Percentiles rank a stretch among this genome's conserved stretches.
phyloP scores from a whole-genome alignment of 768 basidiomycete species.

The Mrakia gelida region DNA sequence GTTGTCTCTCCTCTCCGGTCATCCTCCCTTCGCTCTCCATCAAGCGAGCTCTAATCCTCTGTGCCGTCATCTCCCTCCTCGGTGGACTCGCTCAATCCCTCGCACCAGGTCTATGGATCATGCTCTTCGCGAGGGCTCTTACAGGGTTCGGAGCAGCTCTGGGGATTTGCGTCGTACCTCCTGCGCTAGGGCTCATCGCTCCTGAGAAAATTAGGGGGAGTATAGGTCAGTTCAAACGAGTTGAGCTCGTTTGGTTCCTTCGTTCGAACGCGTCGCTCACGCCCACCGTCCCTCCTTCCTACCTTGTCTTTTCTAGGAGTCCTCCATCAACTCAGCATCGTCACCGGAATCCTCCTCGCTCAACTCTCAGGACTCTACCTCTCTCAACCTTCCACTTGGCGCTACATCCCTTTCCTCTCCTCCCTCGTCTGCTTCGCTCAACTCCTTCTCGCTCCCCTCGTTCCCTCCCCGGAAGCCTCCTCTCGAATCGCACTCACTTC shows the following conservation, averaged over 20 bases:
- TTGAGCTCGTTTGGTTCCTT: not conserved
- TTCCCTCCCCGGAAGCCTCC: constrained; percentile 3
- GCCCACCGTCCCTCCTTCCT: not conserved
- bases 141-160: constrained; percentile 62
- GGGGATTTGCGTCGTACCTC: constrained; percentile 70
- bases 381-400: constrained; percentile 37
- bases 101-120: not conserved
- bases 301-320: not conserved
- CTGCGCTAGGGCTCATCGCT: constrained; percentile 53
- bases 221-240: constrained; percentile 33
- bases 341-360: constrained; percentile 40
- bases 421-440: constrained; percentile 36
- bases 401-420: constrained; percentile 38
- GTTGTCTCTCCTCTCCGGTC: constrained; percentile 63
- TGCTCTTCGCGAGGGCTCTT: constrained; percentile 9
- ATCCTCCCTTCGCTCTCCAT: constrained; percentile 37
- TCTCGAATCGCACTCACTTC: not conserved
- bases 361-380: constrained; percentile 40
- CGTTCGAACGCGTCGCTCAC: too few species aligned
- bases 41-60: not conserved
- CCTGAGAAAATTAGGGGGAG: constrained; percentile 60
- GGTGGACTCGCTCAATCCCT: constrained; percentile 1
- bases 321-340: constrained; percentile 38
- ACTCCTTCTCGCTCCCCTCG: constrained; percentile 24
- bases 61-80: not conserved